Conservation (phyloP, 208 protist genomes). For the Naegleria fowleri region DNA sequence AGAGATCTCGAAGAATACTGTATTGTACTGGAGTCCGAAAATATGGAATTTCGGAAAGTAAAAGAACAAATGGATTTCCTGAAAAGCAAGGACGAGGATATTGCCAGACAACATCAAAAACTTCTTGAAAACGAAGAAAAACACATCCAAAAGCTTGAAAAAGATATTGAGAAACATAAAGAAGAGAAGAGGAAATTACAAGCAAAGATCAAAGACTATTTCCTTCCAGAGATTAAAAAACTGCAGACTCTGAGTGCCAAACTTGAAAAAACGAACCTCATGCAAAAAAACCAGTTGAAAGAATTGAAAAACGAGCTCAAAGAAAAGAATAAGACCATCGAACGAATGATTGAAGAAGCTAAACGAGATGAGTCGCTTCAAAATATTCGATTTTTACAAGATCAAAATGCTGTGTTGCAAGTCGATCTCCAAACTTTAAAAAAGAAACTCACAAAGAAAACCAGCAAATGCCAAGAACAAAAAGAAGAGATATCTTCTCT, state of each 20-base stretch:
- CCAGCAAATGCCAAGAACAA: background rate
- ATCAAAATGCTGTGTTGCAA: background rate
- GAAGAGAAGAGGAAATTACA: background rate
- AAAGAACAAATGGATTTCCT: background rate
- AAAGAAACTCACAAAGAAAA: background rate
- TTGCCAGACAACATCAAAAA: constrained; percentile 22
- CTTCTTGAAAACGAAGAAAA: constrained; percentile 7
- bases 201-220: background rate
- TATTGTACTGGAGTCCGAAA: background rate
- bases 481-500: background rate
- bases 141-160: background rate
- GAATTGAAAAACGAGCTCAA: background rate
- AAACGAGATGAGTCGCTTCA: background rate
- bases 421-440: background rate
- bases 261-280: background rate
- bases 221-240: constrained; percentile 9
- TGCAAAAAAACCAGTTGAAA: background rate
- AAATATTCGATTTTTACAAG: background rate
- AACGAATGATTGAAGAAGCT: background rate
- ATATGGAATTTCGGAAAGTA: background rate
- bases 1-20: background rate
- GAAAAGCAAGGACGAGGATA: background rate
- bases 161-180: background rate
- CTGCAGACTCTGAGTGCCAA: background rate
- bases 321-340: background rate